Evolutionary conservation across 495 filamentous ascomycete species (phyloP).

Genomic region (Aspergillus bertholletiae): DNA sequence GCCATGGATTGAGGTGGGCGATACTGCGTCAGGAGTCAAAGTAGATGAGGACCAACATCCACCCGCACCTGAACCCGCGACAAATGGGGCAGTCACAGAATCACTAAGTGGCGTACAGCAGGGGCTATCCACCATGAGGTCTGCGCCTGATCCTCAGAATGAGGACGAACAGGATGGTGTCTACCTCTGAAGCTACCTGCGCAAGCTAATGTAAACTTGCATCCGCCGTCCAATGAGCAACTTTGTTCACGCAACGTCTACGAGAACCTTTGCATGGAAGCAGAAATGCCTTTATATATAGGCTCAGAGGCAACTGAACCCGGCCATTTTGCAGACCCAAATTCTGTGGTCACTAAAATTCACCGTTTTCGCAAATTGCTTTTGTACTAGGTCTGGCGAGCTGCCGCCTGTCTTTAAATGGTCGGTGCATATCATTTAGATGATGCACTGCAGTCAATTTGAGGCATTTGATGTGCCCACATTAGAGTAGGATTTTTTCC

Average conservation of each 20-base stretch:
- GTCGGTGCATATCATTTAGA: not conserved
- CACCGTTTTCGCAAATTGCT: not conserved
- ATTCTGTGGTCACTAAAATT: not conserved
- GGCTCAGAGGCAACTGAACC: not conserved
- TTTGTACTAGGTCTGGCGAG: not conserved
- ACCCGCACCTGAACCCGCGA: not conserved
- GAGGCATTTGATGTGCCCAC: not conserved
- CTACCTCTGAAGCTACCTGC: constrained; percentile 50
- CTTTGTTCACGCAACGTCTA: not conserved
- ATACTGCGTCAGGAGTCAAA: constrained; percentile 17
- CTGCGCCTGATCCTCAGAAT: constrained; percentile 2
- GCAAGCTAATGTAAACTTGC: not conserved
- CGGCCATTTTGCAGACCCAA: too few species aligned
- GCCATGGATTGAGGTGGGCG: constrained; percentile 59
- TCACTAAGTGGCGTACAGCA: not conserved
- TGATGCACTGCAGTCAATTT: not conserved
- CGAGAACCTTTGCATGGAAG: not conserved
- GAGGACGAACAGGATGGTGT: constrained; percentile 59
- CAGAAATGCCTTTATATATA: not conserved
- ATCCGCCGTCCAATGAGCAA: not conserved
- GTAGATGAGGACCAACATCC: constrained; percentile 1
- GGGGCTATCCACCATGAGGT: not conserved
- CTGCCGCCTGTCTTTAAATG: not conserved
- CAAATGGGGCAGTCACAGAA: not conserved
- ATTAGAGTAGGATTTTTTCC: not conserved